phyloP scores from a whole-genome alignment of 768 basidiomycete genomes.

The Sistotremastrum suecicum region DNA sequence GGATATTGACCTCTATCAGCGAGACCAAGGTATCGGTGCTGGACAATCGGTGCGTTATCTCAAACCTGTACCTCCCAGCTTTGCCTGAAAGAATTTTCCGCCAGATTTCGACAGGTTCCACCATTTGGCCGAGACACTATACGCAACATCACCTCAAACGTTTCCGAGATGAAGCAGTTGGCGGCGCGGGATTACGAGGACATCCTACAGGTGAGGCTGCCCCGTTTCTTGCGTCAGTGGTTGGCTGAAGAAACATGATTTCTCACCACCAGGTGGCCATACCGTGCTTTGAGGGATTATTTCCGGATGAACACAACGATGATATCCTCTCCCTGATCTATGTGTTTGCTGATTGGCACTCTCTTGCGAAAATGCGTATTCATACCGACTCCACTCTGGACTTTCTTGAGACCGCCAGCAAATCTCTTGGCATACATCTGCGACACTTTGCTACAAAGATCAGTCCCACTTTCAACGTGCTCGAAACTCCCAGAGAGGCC shows the following conservation, averaged over 20 bases:
- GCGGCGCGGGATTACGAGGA: slow-evolving; percentile 9
- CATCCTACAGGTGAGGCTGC: slow-evolving; percentile 7
- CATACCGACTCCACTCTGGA: slow-evolving; percentile 2
- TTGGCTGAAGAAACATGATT: not conserved
- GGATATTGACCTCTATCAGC: slow-evolving; percentile 17
- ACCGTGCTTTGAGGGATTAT: slow-evolving; percentile 5
- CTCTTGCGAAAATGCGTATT: slow-evolving; percentile 4
- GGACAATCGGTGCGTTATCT: slow-evolving; percentile 16
- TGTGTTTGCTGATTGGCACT: slow-evolving; percentile 5
- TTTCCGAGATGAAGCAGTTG: slow-evolving; percentile 7
- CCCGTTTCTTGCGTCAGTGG: not conserved
- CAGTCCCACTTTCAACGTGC: too few species aligned
- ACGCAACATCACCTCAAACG: slow-evolving; percentile 3
- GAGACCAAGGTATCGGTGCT: slow-evolving; percentile 15
- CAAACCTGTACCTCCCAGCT: not conserved
- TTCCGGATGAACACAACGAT: slow-evolving; percentile 2
- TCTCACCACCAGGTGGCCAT: slow-evolving; percentile 3
- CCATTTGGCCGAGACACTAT: too few species aligned
- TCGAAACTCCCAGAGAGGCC: too few species aligned
- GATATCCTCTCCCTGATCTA: slow-evolving; percentile 1
- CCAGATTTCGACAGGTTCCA: not conserved
- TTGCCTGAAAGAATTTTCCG: not conserved
- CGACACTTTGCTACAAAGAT: slow-evolving; percentile 2
- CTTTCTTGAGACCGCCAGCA: not conserved
- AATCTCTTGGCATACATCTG: not conserved